Evolutionary conservation across 2,329 filamentous ascomycete species (phyloP), one percentile per base, ranked within the genome.

Genomic region (Diplodia sapinea): DNA sequence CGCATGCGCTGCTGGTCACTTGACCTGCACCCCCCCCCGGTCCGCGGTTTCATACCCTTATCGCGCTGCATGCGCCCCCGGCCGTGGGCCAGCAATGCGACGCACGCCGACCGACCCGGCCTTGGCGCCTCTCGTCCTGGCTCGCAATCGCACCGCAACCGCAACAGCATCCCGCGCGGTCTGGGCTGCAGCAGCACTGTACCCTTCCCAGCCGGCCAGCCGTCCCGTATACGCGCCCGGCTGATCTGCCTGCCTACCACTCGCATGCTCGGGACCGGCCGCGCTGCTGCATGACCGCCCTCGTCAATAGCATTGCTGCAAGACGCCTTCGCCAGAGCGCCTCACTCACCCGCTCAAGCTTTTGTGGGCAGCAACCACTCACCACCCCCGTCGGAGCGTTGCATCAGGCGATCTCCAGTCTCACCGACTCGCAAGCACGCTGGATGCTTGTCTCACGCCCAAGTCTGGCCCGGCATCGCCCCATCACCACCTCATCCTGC

Each of bases 1-100:
- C 85, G 86, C 86, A 88, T 88, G 77, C 75, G 73, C 75, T 82
- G 82, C 77, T 79, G 79, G 81, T 88, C 86, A 88, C 86, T 88
- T 88, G 86, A 88, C 84, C 74, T 80, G 64, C 64, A 36, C n/a
- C 52, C 64, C 64, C 51, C 51, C 64, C 64, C n/a, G 54, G 40
- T 31, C 54, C 31, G 11, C 13, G 33, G 65, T 61, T 67, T 54
- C 55, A 67, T 67, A 61, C 65, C 65, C 66, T 68, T 51, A 68
- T 68, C 66, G 57, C 52, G 49, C 49, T 50, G 57, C 57, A 68
- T 56, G 33, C 40, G 36, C 36, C 54, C 64, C 64, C 63, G 38
- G 64, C 40, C 52, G 36, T n/a, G 49, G 47, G 8, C 33, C 33
- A 38, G 63, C 64, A 59, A 55, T 55, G 63, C 36, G 43, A 59